Percentiles rank a stretch among this genome's conserved stretches.
Conservation (phyloP, 2,329 filamentous ascomycete genomes). For the Cryphonectria parasitica region DNA sequence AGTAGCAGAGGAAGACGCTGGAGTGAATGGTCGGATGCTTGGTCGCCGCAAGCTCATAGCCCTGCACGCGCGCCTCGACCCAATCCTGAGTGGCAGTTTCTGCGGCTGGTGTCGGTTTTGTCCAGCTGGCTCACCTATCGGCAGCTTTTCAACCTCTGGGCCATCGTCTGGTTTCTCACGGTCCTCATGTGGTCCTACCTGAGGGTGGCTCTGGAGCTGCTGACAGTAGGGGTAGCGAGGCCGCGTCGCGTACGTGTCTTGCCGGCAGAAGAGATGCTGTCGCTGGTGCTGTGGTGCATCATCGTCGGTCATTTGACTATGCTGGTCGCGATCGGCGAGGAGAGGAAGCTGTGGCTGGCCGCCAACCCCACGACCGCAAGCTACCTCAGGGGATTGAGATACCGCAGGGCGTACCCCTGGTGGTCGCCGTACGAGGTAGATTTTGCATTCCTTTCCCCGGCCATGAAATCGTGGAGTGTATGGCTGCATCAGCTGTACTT, state of each 20-base stretch:
- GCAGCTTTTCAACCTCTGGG: not conserved
- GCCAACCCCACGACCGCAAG: constrained; percentile 31
- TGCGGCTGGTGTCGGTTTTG: constrained; percentile 2
- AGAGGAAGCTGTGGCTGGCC: constrained; percentile 34
- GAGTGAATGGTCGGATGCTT: not conserved
- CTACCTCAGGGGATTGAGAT: constrained; percentile 31
- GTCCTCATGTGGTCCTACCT: not conserved
- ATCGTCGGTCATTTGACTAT: constrained; percentile 21
- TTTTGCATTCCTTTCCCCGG: constrained; percentile 29
- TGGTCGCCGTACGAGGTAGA: constrained; percentile 33
- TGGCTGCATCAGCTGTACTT: constrained; percentile 20
- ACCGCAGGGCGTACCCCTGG: constrained; percentile 30
- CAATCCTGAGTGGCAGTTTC: not conserved
- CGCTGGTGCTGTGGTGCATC: constrained; percentile 18
- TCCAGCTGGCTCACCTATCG: constrained; percentile 1
- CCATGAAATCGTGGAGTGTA: constrained; percentile 17
- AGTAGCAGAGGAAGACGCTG: not conserved
- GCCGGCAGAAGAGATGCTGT: constrained; percentile 1
- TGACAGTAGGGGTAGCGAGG: not conserved
- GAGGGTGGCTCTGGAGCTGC: not conserved
- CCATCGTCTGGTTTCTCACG: not conserved
- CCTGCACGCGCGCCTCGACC: not conserved
- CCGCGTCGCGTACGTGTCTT: not conserved
- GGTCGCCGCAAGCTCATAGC: not conserved
- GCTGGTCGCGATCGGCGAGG: constrained; percentile 31